phyloP scores from a whole-genome alignment of 129 eudicot species.

The Erigeron canadensis region DNA sequence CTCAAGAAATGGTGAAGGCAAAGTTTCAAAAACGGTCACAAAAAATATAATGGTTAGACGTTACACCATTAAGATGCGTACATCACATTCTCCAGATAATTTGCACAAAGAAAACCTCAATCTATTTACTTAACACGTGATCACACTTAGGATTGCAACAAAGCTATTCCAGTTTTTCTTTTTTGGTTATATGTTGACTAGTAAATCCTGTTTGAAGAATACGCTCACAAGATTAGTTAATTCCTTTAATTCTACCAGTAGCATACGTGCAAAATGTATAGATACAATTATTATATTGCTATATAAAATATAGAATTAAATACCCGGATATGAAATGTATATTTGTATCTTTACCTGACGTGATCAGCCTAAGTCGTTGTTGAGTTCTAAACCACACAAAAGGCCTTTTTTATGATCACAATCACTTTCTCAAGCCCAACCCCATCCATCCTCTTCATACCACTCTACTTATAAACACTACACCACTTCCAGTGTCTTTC shows the following conservation, averaged over 20 bases:
- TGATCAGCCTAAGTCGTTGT: background rate
- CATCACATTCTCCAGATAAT: too few species aligned
- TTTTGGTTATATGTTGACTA: too few species aligned
- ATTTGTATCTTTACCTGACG: background rate
- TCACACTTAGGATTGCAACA: too few species aligned
- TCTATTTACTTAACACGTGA: too few species aligned
- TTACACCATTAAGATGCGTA: too few species aligned
- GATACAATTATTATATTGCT: background rate
- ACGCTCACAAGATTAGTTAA: background rate
- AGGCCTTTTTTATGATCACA: conserved; percentile 6
- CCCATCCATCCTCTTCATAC: background rate
- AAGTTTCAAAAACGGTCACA: too few species aligned
- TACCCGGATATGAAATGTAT: background rate
- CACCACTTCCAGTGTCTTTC: conserved; percentile 19
- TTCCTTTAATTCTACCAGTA: background rate
- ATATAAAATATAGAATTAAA: background rate
- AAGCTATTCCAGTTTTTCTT: too few species aligned
- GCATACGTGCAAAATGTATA: background rate
- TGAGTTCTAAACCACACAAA: conserved; percentile 20
- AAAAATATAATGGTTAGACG: too few species aligned
- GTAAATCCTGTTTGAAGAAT: background rate
- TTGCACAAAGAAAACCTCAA: too few species aligned
- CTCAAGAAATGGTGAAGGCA: too few species aligned
- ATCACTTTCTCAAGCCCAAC: conserved; percentile 17
- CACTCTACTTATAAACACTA: conserved; percentile 20